Percentiles rank a stretch among this genome's conserved stretches.
phyloP scores from a whole-genome alignment of 202 grass and related monocot genomes.

The Cymbopogon flexuosus region DNA sequence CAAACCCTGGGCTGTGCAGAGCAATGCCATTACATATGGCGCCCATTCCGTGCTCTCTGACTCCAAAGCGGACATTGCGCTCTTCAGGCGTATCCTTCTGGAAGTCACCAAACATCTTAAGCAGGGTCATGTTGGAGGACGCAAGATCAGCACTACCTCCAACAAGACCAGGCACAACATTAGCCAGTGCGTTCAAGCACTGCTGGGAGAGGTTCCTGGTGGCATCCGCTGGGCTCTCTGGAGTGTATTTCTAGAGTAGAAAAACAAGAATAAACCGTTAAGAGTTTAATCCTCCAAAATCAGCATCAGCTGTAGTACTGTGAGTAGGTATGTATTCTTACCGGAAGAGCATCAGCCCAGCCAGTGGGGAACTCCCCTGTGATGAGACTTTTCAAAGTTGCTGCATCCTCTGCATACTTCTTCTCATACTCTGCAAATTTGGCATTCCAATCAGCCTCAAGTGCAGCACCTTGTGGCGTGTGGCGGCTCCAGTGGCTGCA shows the following conservation, averaged over 20 bases:
- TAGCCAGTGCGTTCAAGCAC: conserved; percentile 74
- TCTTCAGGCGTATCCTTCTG: conserved; percentile 85
- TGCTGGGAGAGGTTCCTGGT: conserved; percentile 84
- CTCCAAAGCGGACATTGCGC: conserved; percentile 87
- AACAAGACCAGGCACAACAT: conserved; percentile 73
- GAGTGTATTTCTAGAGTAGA: conserved; percentile 64
- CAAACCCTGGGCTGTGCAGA: conserved; percentile 66
- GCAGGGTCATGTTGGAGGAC: conserved; percentile 86
- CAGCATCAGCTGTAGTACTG: conserved; percentile 19
- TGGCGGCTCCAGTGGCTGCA: conserved; percentile 85
- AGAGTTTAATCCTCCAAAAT: background rate
- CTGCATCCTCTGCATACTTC: conserved; percentile 70
- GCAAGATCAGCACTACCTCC: conserved; percentile 86
- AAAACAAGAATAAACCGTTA: conserved; percentile 25
- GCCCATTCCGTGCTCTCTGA: conserved; percentile 84
- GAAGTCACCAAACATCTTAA: conserved; percentile 89
- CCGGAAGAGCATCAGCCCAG: conserved; percentile 76
- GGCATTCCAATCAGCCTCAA: conserved; percentile 70
- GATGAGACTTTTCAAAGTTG: conserved; percentile 67
- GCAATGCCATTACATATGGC: conserved; percentile 79
- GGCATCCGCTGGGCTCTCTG: conserved; percentile 64
- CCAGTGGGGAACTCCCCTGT: conserved; percentile 62
- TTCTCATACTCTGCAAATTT: conserved; percentile 77
- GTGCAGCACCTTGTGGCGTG: conserved; percentile 41
- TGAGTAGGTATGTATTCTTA: conserved; percentile 35